Evolutionary conservation across 2,329 filamentous ascomycete species (phyloP).

Genomic region (Arthroderma sp.): DNA sequence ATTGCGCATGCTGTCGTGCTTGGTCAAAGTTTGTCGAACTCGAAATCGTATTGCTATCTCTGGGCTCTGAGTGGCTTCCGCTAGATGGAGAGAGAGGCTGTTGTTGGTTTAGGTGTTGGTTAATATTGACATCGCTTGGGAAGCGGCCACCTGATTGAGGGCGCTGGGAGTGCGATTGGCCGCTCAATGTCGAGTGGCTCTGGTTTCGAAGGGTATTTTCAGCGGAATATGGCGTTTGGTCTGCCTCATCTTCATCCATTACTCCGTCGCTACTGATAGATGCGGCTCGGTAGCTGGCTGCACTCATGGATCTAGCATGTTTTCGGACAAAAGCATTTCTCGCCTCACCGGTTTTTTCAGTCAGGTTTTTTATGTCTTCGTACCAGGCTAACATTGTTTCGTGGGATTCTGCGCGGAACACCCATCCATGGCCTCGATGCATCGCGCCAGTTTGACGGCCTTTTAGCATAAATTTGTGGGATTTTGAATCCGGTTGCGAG

Average conservation of each 20-base stretch:
- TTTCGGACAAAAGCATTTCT: conserved; percentile 74
- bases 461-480: conserved; percentile 96
- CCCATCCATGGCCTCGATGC: conserved; percentile 65
- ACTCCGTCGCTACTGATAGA: conserved; percentile 63
- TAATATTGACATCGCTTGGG: conserved; percentile 82
- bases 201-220: conserved; percentile 31
- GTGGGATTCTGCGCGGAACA: conserved; percentile 55
- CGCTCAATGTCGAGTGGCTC: conserved; percentile 24
- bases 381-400: conserved; percentile 98
- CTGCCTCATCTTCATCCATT: conserved; percentile 61
- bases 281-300: conserved; percentile 42
- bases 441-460: conserved; percentile 84
- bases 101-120: conserved; percentile 58
- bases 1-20: neutral
- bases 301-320: conserved; percentile 66
- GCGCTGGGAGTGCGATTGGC: conserved; percentile 42
- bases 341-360: conserved; percentile 77
- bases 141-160: conserved; percentile 92
- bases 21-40: neutral
- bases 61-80: neutral
- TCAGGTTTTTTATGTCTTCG: conserved; percentile 79
- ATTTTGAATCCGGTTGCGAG: conserved; percentile 66
- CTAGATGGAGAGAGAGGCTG: conserved; percentile 68
- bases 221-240: conserved; percentile 51
- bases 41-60: too few relatives aligned